Base-by-base conservation (phyloP, 495 filamentous ascomycete species). In the Podospora sp. region DNA sequence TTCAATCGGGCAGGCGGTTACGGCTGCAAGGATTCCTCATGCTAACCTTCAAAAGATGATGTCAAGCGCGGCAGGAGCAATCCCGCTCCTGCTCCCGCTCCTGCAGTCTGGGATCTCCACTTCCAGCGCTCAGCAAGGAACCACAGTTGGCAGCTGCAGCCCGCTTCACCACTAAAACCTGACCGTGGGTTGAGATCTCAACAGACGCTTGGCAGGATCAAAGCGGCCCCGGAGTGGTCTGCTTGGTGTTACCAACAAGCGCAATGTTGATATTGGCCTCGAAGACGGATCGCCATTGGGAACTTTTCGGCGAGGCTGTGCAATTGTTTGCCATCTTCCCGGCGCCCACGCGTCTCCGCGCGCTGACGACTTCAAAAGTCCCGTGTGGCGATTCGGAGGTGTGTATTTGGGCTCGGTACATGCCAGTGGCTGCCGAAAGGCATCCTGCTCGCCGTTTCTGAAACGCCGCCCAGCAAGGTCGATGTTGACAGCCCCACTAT, bases 391-490 rank as follows among this genome's bases (percentile, higher is more conserved):
- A 26, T 55, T 33, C 22, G 21, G n/a, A 26, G 6, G 25, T n/a
- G 7, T 55, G 52, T 22, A 22, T 55, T 55, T 22, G 52, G 25
- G 26, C n/a, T 33, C 24, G 56, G 56, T 26, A 35, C 24, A 29
- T 27, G 26, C 24, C 56, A 59, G 21, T 55, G 20, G 25, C 21
- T 55, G 52, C 40, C 40, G 40, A 46, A 33, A 14, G 40, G 40
- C 40, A 46, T 46, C 22, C 40, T 25, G 35, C 24, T 62, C 18
- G 21, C 60, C 7, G 25, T 40, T 46, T 46, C 63, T 65, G 63
- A 65, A 65, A 65, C 63, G 63, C 35, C 63, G 51, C 63, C 51
- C 51, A 65, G 51, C 33, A 27, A 33, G 27, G 22, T 46, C 49
- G 21, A 24, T 16, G 33, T 51, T 56, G 61, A 26, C 22, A 29